These are phyloP conservation scores for Sarocladium oryzae DNA, from an alignment of 2,329 filamentous ascomycete species.

Conservation along the genomic window DNA sequence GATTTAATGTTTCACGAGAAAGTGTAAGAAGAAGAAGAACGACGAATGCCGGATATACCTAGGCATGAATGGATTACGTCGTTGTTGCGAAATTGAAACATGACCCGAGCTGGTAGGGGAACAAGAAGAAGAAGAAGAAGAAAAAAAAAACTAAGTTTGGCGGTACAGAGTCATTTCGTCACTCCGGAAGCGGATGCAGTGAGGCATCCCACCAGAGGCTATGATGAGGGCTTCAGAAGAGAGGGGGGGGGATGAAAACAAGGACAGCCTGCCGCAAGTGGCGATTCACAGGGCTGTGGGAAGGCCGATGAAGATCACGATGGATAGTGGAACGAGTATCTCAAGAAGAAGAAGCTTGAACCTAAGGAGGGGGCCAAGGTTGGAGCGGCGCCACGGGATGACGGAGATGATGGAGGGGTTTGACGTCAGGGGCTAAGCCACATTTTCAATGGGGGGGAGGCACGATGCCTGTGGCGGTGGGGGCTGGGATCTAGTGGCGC, in stretches of 20 bases:
- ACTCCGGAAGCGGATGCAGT: background rate
- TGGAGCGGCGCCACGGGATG: conserved; percentile 3
- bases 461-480: background rate
- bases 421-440: conserved; percentile 9
- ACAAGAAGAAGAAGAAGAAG: no score
- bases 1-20: background rate
- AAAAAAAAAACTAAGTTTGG: background rate
- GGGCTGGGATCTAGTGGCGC: background rate
- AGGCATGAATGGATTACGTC: conserved; percentile 1
- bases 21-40: background rate
- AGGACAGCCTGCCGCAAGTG: background rate
- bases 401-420: background rate
- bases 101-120: no score
- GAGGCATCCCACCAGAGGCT: no score
- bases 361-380: background rate
- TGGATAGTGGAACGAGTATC: background rate
- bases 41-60: background rate
- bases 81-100: background rate
- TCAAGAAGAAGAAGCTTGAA: background rate
- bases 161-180: background rate
- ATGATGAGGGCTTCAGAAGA: no score
- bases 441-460: background rate
- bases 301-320: background rate
- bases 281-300: background rate
- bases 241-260: background rate